phyloP scores from a whole-genome alignment of 805 yeast genomes.

The Kregervanrija delftensis region DNA sequence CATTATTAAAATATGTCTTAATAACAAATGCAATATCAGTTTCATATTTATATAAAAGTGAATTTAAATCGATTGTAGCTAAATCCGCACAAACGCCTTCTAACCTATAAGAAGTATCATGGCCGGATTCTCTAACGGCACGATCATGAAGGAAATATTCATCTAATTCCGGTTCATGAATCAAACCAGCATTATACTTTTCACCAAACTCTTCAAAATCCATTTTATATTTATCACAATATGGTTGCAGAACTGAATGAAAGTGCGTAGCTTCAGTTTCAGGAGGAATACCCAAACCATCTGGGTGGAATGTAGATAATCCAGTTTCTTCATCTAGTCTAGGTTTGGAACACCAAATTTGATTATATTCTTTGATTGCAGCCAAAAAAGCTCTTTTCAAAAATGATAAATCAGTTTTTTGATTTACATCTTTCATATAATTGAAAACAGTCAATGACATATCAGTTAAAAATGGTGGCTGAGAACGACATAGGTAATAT shows the following conservation, averaged over 20 bases:
- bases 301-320: conserved; percentile 83
- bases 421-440: conserved; percentile 34
- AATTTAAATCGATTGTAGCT: conserved; percentile 86
- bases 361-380: conserved; percentile 79
- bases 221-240: conserved; percentile 53
- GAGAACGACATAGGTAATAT: conserved; percentile 85
- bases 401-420: conserved; percentile 50
- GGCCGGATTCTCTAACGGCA: conserved; percentile 94
- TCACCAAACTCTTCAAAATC: conserved; percentile 57
- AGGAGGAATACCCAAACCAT: conserved; percentile 91
- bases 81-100: conserved; percentile 86
- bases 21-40: conserved; percentile 68
- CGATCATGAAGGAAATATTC: conserved; percentile 86
- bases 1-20: conserved; percentile 46
- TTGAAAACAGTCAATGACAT: conserved; percentile 71
- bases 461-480: conserved; percentile 95
- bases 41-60: conserved; percentile 85
- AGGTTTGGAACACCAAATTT: conserved; percentile 74
- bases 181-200: conserved; percentile 58
- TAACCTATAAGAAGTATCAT: conserved; percentile 85
- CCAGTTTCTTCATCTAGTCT: conserved; percentile 70
- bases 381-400: conserved; percentile 60
- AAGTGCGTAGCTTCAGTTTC: conserved; percentile 93
- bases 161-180: conserved; percentile 77
- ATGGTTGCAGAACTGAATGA: conserved; percentile 60